Evolutionary conservation across 1,139 yeast genomes (phyloP), one percentile per base, ranked within the genome.

Genomic region (Maudiozyma humilis): DNA sequence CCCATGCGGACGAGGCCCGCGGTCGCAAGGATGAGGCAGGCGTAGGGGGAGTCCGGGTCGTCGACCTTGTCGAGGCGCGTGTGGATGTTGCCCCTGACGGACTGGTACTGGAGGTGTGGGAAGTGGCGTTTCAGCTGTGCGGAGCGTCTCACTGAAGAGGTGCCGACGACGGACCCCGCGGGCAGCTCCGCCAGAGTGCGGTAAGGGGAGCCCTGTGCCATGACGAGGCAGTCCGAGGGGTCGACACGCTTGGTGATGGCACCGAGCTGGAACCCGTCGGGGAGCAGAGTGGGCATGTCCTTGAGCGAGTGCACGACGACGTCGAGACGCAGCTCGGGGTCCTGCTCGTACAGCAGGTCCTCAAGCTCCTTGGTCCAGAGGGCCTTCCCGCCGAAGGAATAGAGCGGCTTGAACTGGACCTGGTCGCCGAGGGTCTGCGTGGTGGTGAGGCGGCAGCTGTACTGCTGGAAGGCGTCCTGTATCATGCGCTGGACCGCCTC

Each of bases 291-390:
- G 30, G 98, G 98, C 84, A 91, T 82, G 64, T 91, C 97, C 64
- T 91, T 91, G 53, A 91, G 72, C 2, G 95, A 85, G 64, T 91
- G 98, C 35, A 91, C 97, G 59, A 91, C 83, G 65, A 91, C 69
- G 63, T 91, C 97, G 44, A 91, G 71, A 39, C 55, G 51, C 16
- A 51, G 46, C 2, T 48, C 47, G 60, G 78, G 70, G 44, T 86
- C 85, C 52, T 72, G 78, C 37, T 68, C 74, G 52, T 84, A 71
- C 44, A 91, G 69, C 44, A 88, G 68, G 29, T 79, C 82, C 65
- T 91, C 98, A 49, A 91, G 72, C 64, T 91, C 98, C 60, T 87
- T 85, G 10, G 98, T 91, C 98, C 98, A 91, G 36, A 91, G 67
- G 0, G 96, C 79, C 63, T 91, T 91, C 23, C 98, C 98, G 32